Conservation (phyloP, 2,329 filamentous ascomycete species). For the Fusarium anguioides region DNA sequence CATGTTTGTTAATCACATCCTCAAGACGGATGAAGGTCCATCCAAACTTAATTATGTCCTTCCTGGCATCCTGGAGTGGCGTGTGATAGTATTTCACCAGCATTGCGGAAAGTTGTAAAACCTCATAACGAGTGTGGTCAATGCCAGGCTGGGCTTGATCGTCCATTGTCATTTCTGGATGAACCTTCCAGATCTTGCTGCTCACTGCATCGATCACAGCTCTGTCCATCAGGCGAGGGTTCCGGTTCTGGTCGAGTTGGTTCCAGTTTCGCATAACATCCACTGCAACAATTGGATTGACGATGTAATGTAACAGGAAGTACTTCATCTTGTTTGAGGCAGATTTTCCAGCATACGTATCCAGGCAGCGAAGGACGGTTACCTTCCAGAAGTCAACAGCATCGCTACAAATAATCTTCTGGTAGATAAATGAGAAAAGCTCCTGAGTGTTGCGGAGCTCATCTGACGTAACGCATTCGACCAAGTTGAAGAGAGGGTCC, state of each 20-base stretch:
- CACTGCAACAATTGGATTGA: conserved; percentile 97
- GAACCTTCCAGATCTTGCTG: conserved; percentile 92
- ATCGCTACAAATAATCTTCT: conserved; percentile 82
- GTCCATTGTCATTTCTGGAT: conserved; percentile 82
- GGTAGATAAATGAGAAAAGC: conserved; percentile 85
- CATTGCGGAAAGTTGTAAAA: conserved; percentile 93
- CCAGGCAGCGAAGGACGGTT: conserved; percentile 85
- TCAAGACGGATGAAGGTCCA: conserved; percentile 99
- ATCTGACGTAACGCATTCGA: conserved; percentile 85
- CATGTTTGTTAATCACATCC: conserved; percentile 99
- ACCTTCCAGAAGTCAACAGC: conserved; percentile 88
- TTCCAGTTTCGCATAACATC: conserved; percentile 89
- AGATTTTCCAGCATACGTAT: conserved; percentile 82
- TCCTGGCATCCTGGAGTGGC: conserved; percentile 88
- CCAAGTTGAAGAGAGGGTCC: conserved; percentile 84
- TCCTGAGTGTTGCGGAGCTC: conserved; percentile 82
- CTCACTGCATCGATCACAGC: conserved; percentile 90
- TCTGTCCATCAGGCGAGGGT: conserved; percentile 83
- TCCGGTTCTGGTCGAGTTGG: conserved; percentile 63
- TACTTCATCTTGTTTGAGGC: conserved; percentile 91
- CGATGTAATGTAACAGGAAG: conserved; percentile 89
- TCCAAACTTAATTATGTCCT: conserved; percentile 98
- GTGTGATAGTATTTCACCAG: conserved; percentile 94
- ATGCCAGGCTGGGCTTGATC: conserved; percentile 87
- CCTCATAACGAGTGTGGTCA: conserved; percentile 95